Base-by-base conservation (phyloP, 2,329 filamentous ascomycete species). In the Teratosphaeria epicoccoides region DNA sequence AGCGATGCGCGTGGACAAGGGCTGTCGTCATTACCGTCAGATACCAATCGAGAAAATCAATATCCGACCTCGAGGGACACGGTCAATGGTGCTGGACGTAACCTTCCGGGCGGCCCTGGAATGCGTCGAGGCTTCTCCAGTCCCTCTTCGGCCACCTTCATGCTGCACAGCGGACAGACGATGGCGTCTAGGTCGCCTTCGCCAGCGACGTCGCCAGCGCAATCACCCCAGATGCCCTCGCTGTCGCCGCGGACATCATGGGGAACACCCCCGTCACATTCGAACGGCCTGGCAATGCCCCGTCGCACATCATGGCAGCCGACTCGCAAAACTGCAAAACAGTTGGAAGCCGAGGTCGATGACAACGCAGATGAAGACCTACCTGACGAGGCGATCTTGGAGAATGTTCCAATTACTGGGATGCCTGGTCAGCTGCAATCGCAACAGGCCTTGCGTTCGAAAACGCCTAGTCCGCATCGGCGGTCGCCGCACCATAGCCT, bases 381-480 rank as follows among this genome's bases (percentile, higher is more conserved):
- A 25, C 87, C 87, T 0, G 86, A 90, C 24, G 86, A 87, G 50
- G 78, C 87, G 23, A 77, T 89, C 49, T 78, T 93, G 46, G 86
- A 88, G 70, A 93, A 93, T 57, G 83, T 93, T 2, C 87, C 87
- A 4, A 81, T 93, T 45, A 90, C 87, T 0, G 87, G 87, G 11
- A 55, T 65, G 49, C 61, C 63, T 7, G 63, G 62, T 33, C 61
- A 62, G 20, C 24, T 24, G 4, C 20, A 70, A 23, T 67, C 68
- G n/a, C 49, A 47, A 23, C 44, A 23, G 17, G 7, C 43, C 17
- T 49, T n/a, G 43, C 60, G 56, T 23, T 59, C 60, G 25, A 55
- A 58, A 49, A 69, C 68, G 37, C 63, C 64, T 26, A 68, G 65
- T 52, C 67, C 67, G 43, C 59, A 63, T n/a, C 63, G 66, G 33